phyloP scores from a whole-genome alignment of 441 rosid species.

The Arabidopsis hybrid region DNA sequence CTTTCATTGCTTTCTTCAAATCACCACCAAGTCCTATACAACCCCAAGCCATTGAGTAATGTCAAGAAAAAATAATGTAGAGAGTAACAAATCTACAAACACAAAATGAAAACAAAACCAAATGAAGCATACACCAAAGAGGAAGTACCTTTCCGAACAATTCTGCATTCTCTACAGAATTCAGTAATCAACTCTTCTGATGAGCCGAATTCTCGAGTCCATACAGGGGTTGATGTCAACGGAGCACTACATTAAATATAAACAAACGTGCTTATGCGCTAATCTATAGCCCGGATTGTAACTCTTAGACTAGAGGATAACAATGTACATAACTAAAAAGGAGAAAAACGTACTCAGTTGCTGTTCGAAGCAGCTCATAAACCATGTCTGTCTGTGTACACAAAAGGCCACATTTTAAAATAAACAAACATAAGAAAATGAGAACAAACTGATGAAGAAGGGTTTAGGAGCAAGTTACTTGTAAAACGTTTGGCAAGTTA shows the following conservation, averaged over 20 bases:
- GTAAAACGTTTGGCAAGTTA: slow-evolving; percentile 96
- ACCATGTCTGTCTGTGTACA: slow-evolving; percentile 96
- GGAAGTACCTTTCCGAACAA: slow-evolving; percentile 93
- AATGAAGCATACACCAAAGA: background rate
- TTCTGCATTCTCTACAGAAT: slow-evolving; percentile 96
- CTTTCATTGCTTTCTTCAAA: slow-evolving; percentile 99
- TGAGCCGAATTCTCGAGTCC: slow-evolving; percentile 88
- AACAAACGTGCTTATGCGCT: background rate
- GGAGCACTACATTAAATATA: slow-evolving; percentile 69
- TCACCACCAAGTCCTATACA: slow-evolving; percentile 94
- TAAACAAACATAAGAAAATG: background rate
- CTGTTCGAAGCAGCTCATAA: slow-evolving; percentile 90
- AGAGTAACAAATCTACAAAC: slow-evolving; percentile 23
- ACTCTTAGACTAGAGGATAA: slow-evolving; percentile 15
- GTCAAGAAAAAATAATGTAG: background rate
- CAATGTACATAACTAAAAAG: slow-evolving; percentile 24
- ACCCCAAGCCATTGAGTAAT: slow-evolving; percentile 21
- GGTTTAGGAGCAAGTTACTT: slow-evolving; percentile 53
- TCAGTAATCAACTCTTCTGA: slow-evolving; percentile 91
- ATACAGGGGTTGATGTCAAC: slow-evolving; percentile 87
- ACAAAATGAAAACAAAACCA: background rate
- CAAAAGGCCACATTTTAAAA: slow-evolving; percentile 1
- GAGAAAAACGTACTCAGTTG: slow-evolving; percentile 81
- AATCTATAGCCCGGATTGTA: background rate
- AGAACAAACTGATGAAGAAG: background rate